Evolutionary conservation across 495 filamentous ascomycete species (phyloP), one percentile per base, ranked within the genome.

Genomic region (Penicillium samsonianum): DNA sequence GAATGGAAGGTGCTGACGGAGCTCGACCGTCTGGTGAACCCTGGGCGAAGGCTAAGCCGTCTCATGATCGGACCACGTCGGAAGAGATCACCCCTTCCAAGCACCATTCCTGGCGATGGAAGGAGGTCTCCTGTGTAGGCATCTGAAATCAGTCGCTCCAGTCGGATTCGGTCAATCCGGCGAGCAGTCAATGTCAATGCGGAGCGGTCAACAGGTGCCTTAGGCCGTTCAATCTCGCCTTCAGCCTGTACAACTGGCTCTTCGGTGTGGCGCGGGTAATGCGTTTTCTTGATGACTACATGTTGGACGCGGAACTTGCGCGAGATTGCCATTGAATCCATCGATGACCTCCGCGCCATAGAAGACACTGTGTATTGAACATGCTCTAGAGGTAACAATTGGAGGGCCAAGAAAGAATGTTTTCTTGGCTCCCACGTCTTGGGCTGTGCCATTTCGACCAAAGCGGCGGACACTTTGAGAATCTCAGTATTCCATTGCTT

Each of bases 221-320:
- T 74, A 8, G 58, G 65, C 19, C 74, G 65, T 47, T 73, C 71
- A 14, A 73, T 66, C 50, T 77, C 73, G 5, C 73, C 63, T 3
- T 67, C 61, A 7, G 50, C 40, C 17, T 20, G 41, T 20, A 7
- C 48, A 57, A 16, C 53, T 43, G 19, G 47, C 20, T 77, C 78
- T 6, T 73, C 67, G 2, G 60, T 70, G 47, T 85, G 83, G 57
- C 88, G 86, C 23, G 84, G 79, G 19, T 82, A 84, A 65, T 87
- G 85, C 2, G 94, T 97, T 62, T 95, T 96, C 64, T 89, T 92
- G 65, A 98, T 91, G 37, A 96, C 89, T 40, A 97, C 87, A 62
- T 92, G 87, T 17, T 67, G 73, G 70, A 84, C 44, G 80, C 75
- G 53, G 28, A 49, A 56, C 35, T 81, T 65, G 80, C 81, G 86